Evolutionary conservation across 371 early-diverging fungal genomes (phyloP).

Genomic region (Apophysomyces elegans): DNA sequence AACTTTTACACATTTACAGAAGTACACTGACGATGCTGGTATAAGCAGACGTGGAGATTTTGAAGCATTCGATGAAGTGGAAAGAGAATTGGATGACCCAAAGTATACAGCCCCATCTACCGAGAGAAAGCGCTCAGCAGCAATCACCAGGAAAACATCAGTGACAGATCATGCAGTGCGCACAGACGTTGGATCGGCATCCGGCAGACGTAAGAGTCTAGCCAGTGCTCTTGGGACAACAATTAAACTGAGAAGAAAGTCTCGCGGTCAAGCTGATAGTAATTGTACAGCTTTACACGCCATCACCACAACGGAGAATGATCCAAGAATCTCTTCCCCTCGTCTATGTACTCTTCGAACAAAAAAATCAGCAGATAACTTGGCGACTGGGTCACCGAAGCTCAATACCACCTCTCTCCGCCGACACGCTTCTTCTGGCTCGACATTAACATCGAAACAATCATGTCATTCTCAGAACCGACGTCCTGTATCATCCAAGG

Average conservation of each 20-base stretch:
- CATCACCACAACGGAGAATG: conserved; percentile 1
- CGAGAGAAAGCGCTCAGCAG: background rate
- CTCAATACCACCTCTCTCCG: background rate
- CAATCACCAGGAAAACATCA: background rate
- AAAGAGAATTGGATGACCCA: conserved; percentile 14
- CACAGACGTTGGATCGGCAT: background rate
- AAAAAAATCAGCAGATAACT: conserved; percentile 26
- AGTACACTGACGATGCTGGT: conserved; percentile 22
- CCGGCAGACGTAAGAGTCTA: conserved; percentile 27
- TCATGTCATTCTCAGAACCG: background rate
- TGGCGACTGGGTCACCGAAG: conserved; percentile 2
- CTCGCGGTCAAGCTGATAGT: background rate
- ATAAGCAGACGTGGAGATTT: conserved; percentile 34
- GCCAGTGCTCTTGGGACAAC: conserved; percentile 7
- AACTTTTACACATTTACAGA: conserved; percentile 12
- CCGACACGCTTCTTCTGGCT: conserved; percentile 1
- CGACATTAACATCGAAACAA: background rate
- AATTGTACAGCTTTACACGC: background rate
- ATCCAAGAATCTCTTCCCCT: conserved; percentile 22
- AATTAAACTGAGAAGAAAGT: conserved; percentile 17
- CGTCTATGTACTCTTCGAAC: conserved; percentile 24
- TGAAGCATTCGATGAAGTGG: conserved; percentile 38
- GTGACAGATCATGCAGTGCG: conserved; percentile 4
- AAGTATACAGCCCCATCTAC: conserved; percentile 10
- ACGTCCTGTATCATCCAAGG: background rate